These are phyloP conservation scores for Sporothrix sp. DNA, from an alignment of 2,329 filamentous ascomycete species.

Conservation along the genomic window DNA sequence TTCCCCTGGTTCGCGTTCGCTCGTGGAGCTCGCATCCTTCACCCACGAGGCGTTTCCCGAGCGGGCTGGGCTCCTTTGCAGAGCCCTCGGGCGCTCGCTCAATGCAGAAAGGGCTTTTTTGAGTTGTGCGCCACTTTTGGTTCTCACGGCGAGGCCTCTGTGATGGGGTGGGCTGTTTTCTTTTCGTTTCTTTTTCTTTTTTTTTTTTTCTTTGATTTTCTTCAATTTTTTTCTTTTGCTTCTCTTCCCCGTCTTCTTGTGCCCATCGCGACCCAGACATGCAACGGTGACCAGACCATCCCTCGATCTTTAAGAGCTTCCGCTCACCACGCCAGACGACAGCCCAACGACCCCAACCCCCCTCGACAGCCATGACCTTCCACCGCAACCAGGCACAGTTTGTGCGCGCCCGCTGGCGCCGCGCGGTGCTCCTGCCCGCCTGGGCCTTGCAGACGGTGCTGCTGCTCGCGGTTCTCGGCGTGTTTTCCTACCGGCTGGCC, in stretches of 20 bases:
- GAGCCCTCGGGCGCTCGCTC: too few relatives aligned
- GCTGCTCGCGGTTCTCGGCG: conserved; percentile 36
- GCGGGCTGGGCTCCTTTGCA: too few relatives aligned
- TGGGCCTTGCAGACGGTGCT: conserved; percentile 41
- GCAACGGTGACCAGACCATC: too few relatives aligned
- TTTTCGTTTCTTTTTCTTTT: background rate
- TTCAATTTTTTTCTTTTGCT: background rate
- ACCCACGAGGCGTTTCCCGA: too few relatives aligned
- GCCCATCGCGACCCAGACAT: background rate
- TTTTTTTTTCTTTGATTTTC: background rate
- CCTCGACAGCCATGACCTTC: conserved; percentile 12
- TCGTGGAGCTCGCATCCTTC: background rate
- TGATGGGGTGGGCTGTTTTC: background rate
- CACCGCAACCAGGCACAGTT: conserved; percentile 45
- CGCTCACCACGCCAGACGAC: background rate
- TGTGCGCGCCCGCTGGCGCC: conserved; percentile 41
- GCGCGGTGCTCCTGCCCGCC: conserved; percentile 36
- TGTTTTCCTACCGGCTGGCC: conserved; percentile 45
- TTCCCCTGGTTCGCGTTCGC: too few relatives aligned
- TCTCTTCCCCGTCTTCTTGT: background rate
- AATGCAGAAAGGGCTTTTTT: too few relatives aligned
- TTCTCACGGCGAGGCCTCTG: background rate
- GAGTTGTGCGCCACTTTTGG: background rate
- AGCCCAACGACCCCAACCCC: background rate
- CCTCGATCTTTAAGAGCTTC: too few relatives aligned